These are phyloP conservation scores for Fomitopsis serialis DNA, from an alignment of 768 basidiomycete species.

Conservation along the genomic window DNA sequence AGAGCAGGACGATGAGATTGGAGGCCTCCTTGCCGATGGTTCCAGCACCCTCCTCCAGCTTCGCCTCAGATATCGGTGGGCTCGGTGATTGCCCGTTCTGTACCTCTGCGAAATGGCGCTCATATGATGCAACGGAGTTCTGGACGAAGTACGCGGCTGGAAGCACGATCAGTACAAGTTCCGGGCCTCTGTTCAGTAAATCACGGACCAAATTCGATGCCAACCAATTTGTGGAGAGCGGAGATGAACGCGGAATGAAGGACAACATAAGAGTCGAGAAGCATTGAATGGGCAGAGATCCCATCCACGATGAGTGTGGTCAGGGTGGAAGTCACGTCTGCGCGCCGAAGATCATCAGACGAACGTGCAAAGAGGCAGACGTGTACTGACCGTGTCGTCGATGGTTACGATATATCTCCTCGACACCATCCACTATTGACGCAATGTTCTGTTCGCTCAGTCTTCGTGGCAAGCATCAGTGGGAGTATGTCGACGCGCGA, in stretches of 20 bases:
- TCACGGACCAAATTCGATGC: conserved; percentile 82
- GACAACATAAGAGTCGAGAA: conserved; percentile 86
- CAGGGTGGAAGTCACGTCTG: conserved; percentile 79
- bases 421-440: conserved; percentile 66
- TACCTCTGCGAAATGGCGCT: conserved; percentile 42
- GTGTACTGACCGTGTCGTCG: conserved; percentile 63
- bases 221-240: conserved; percentile 72
- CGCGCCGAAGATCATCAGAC: not conserved
- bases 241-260: conserved; percentile 84
- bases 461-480: conserved; percentile 33
- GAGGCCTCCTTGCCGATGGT: conserved; percentile 78
- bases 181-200: not conserved
- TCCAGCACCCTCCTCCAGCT: conserved; percentile 19
- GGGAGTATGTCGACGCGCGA: not conserved
- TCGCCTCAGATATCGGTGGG: not conserved
- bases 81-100: conserved; percentile 5
- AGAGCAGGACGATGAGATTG: conserved; percentile 82
- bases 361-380: not conserved
- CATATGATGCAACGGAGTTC: conserved; percentile 60
- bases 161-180: not conserved
- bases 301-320: conserved; percentile 73
- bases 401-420: conserved; percentile 71
- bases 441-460: conserved; percentile 89
- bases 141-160: conserved; percentile 84
- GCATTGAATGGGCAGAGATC: conserved; percentile 73